phyloP scores from a whole-genome alignment of 2,329 filamentous ascomycete species.

The Neofusicoccum umdonicola region DNA sequence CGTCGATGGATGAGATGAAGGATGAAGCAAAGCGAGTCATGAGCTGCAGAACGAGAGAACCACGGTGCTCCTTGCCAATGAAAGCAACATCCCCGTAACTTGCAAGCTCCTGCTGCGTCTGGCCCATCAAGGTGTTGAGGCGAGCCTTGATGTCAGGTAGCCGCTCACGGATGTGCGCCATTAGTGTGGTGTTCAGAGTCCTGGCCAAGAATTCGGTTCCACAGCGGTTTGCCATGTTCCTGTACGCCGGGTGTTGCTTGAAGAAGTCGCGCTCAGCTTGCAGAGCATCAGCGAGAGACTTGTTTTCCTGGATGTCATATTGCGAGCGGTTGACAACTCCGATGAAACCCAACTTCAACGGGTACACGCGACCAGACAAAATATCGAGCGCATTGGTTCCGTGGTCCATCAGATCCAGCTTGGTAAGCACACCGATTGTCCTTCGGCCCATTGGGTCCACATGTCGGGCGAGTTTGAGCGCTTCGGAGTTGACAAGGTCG shows the following conservation, averaged over 20 bases:
- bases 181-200: slow-evolving; percentile 90
- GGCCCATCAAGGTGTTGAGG: slow-evolving; percentile 98
- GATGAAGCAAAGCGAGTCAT: slow-evolving; percentile 98
- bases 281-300: slow-evolving; percentile 83
- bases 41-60: slow-evolving; percentile 89
- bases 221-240: slow-evolving; percentile 90
- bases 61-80: slow-evolving; percentile 92
- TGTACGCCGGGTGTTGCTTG: slow-evolving; percentile 92
- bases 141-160: slow-evolving; percentile 97
- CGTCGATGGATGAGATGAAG: slow-evolving; percentile 97
- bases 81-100: slow-evolving; percentile 98
- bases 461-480: slow-evolving; percentile 92
- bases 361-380: slow-evolving; percentile 93
- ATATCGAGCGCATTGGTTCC: slow-evolving; percentile 98
- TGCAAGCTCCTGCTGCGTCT: slow-evolving; percentile 96
- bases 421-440: slow-evolving; percentile 95
- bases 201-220: slow-evolving; percentile 94
- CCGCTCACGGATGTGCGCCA: slow-evolving; percentile 93
- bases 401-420: slow-evolving; percentile 97
- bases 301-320: slow-evolving; percentile 94
- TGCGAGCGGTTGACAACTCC: slow-evolving; percentile 97
- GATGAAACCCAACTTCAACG: slow-evolving; percentile 94
- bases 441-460: slow-evolving; percentile 91
- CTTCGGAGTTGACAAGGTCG: slow-evolving; percentile 97
- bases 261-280: slow-evolving; percentile 93